phyloP scores from a whole-genome alignment of 2,329 filamentous ascomycete genomes.

The Xylariaceae sp. region DNA sequence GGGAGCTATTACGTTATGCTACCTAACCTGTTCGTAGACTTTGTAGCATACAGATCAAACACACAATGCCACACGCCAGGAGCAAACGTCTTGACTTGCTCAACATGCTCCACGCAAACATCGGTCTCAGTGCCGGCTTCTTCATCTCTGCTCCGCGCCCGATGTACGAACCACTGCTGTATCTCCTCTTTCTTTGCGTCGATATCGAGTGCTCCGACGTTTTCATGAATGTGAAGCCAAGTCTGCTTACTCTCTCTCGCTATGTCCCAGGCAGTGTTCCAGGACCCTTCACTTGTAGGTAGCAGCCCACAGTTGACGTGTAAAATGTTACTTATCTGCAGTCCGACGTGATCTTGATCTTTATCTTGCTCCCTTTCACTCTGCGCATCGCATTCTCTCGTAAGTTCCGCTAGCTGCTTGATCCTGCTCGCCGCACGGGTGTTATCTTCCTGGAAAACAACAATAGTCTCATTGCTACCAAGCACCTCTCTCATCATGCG shows the following conservation, averaged over 20 bases:
- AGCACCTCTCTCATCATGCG: slow-evolving; percentile 44
- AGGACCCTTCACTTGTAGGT: slow-evolving; percentile 61
- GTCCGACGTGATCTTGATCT: slow-evolving; percentile 38
- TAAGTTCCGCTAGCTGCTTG: slow-evolving; percentile 42
- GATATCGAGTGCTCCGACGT: slow-evolving; percentile 62
- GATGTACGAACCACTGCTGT: slow-evolving; percentile 51
- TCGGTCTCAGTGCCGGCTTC: slow-evolving; percentile 20
- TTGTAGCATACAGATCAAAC: slow-evolving; percentile 64
- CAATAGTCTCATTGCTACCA: slow-evolving; percentile 57
- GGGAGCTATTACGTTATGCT: slow-evolving; percentile 29
- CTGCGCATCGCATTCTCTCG: background rate
- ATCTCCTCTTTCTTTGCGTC: slow-evolving; percentile 54
- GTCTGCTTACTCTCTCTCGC: slow-evolving; percentile 44
- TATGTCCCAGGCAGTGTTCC: slow-evolving; percentile 58
- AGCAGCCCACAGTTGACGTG: slow-evolving; percentile 71
- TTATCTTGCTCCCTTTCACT: background rate
- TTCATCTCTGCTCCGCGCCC: slow-evolving; percentile 33
- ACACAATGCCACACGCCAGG: slow-evolving; percentile 74
- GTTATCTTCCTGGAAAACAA: slow-evolving; percentile 76
- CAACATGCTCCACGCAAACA: slow-evolving; percentile 59
- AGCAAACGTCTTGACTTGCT: slow-evolving; percentile 72
- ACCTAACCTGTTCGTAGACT: slow-evolving; percentile 24
- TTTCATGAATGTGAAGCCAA: slow-evolving; percentile 72
- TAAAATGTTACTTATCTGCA: slow-evolving; percentile 46
- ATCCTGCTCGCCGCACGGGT: slow-evolving; percentile 54